Conservation (phyloP, 2,329 filamentous ascomycete genomes). For the Fusarium protoensiforme region DNA sequence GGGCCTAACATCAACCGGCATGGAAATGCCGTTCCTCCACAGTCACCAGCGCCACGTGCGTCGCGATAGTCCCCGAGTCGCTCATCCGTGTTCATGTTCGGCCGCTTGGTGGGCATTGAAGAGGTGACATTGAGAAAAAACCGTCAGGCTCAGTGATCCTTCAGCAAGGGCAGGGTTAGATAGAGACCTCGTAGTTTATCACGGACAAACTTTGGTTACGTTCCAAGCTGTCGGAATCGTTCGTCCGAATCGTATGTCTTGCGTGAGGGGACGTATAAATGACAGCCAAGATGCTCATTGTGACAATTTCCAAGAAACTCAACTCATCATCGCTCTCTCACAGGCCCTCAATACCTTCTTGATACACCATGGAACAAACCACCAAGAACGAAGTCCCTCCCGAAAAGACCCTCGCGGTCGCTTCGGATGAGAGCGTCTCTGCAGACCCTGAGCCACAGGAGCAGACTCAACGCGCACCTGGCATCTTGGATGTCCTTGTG, state of each 20-base stretch:
- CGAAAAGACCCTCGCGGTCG: not conserved
- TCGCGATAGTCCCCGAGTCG: not conserved
- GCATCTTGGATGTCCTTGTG: not conserved
- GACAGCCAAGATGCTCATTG: not conserved
- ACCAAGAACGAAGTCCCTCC: not conserved
- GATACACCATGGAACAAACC: not conserved
- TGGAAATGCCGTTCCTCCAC: not conserved
- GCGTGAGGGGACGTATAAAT: not conserved
- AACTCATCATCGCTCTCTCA: not conserved
- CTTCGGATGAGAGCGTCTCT: constrained; percentile 3
- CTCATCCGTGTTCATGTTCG: not conserved
- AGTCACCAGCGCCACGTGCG: not conserved
- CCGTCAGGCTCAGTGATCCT: not conserved
- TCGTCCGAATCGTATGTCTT: not conserved
- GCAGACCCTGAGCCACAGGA: not conserved
- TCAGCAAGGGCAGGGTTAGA: not conserved
- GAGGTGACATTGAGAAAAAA: not conserved
- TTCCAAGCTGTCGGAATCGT: not conserved
- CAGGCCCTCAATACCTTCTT: not conserved
- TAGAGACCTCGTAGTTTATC: not conserved
- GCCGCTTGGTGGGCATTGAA: not conserved
- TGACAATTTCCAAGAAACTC: not conserved
- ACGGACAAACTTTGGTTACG: constrained; percentile 1
- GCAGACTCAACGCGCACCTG: not conserved
- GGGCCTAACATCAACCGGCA: not conserved